Percentiles rank a stretch among this genome's conserved stretches.
phyloP scores from a whole-genome alignment of 371 early-diverging fungal species.

The Batkoa obscura region DNA sequence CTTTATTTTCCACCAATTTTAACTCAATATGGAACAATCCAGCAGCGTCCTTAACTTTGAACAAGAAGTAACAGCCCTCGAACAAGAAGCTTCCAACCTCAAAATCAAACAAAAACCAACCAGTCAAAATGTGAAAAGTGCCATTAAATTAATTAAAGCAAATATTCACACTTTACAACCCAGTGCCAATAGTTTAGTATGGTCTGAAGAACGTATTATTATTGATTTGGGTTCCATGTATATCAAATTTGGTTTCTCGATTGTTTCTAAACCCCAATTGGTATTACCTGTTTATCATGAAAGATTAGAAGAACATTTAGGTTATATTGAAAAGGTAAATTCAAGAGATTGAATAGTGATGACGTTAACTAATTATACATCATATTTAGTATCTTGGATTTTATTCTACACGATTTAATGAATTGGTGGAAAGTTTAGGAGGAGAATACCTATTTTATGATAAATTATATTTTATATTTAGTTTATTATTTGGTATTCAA shows the following conservation, averaged over 20 bases:
- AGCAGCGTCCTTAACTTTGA: no score
- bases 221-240: conserved; percentile 4
- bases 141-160: conserved; percentile 1
- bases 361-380: not conserved
- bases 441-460: not conserved
- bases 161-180: conserved; percentile 4
- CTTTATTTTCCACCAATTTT: no score
- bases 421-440: not conserved
- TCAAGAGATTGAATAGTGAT: not conserved
- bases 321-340: conserved; percentile 1
- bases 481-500: not conserved
- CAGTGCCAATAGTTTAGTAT: not conserved
- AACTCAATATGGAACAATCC: no score
- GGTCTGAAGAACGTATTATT: not conserved
- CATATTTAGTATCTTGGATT: not conserved
- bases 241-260: conserved; percentile 1
- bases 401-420: not conserved
- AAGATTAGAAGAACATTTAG: not conserved
- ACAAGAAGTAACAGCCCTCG: no score
- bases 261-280: not conserved
- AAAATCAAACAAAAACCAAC: not conserved
- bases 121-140: not conserved
- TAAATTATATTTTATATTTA: not conserved
- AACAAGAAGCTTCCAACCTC: no score
- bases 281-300: not conserved